Conservation (phyloP, 1,284 basidiomycete species). For the Cryptococcus maquisensis region DNA sequence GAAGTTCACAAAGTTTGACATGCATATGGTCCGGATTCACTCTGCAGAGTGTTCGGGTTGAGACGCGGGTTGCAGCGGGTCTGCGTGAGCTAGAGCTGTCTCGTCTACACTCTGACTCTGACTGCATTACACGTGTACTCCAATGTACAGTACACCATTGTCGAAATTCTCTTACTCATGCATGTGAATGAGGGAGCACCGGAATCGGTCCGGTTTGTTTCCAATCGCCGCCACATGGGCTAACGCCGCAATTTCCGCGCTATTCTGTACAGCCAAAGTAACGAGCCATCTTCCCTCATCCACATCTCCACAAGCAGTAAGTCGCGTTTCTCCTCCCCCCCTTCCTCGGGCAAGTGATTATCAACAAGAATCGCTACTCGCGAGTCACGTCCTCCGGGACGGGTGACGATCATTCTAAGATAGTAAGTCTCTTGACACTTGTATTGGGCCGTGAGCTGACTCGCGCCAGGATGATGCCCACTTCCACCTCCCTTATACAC, state of each 20-base stretch:
- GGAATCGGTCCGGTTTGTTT: too few species aligned
- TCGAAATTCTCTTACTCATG: too few species aligned
- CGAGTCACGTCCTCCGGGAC: slow-evolving; percentile 29
- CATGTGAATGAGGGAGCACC: too few species aligned
- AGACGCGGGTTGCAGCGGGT: too few species aligned
- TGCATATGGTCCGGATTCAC: not conserved
- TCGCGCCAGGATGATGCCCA: slow-evolving; percentile 25
- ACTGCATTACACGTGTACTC: too few species aligned
- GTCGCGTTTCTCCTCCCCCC: not conserved
- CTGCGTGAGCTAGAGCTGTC: too few species aligned
- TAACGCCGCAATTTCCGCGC: not conserved
- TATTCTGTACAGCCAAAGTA: not conserved
- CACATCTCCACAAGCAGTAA: not conserved
- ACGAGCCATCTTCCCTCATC: not conserved
- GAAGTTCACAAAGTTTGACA: not conserved
- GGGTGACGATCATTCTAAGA: slow-evolving; percentile 48
- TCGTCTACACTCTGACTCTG: too few species aligned
- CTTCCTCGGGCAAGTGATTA: slow-evolving; percentile 34
- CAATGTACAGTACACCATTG: too few species aligned
- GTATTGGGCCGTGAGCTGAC: slow-evolving; percentile 6
- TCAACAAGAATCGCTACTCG: slow-evolving; percentile 49
- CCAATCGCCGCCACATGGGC: not conserved
- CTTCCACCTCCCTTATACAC: not conserved
- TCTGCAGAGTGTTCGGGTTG: too few species aligned
- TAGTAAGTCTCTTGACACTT: slow-evolving; percentile 22